Evolutionary conservation across 129 eudicot species (phyloP).

Genomic region (Flaveria sonorensis): DNA sequence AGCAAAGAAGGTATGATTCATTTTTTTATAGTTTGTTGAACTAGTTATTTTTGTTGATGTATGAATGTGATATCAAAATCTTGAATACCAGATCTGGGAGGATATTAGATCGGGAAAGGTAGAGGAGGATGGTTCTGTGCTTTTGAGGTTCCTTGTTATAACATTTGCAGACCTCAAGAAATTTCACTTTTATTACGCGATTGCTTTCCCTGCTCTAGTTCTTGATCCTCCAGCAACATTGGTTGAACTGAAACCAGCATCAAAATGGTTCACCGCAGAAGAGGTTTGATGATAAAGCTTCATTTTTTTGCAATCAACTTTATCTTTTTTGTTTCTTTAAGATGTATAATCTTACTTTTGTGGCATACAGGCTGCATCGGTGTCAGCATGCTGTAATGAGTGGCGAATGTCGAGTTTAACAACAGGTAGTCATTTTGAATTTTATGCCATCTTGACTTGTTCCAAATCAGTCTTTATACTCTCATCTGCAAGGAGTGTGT

Average conservation of each 20-base stretch:
- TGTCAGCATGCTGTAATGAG: slow-evolving; percentile 67
- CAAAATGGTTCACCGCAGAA: slow-evolving; percentile 65
- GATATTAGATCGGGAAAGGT: slow-evolving; percentile 75
- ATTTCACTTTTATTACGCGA: slow-evolving; percentile 71
- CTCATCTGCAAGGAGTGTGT: background rate
- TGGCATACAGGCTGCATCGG: slow-evolving; percentile 65
- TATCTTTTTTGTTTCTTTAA: slow-evolving; percentile 12
- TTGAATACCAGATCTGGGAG: slow-evolving; percentile 67
- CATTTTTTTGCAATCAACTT: background rate
- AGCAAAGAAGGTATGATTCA: slow-evolving; percentile 62
- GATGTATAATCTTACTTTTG: background rate
- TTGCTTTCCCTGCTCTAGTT: slow-evolving; percentile 86
- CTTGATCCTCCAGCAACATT: slow-evolving; percentile 85
- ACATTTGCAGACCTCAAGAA: slow-evolving; percentile 90
- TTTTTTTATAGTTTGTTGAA: background rate
- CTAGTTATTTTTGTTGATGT: background rate
- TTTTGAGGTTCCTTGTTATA: slow-evolving; percentile 74
- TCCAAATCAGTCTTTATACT: background rate
- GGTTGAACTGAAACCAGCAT: slow-evolving; percentile 68
- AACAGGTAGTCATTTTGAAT: slow-evolving; percentile 50
- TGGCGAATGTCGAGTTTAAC: slow-evolving; percentile 82
- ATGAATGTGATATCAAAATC: slow-evolving; percentile 5
- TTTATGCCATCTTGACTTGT: slow-evolving; percentile 12
- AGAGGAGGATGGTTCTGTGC: slow-evolving; percentile 64
- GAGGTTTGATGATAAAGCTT: slow-evolving; percentile 51